Evolutionary conservation across 495 filamentous ascomycete species (phyloP), one percentile per base, ranked within the genome.

Genomic region (Chaetomium cochliodes): DNA sequence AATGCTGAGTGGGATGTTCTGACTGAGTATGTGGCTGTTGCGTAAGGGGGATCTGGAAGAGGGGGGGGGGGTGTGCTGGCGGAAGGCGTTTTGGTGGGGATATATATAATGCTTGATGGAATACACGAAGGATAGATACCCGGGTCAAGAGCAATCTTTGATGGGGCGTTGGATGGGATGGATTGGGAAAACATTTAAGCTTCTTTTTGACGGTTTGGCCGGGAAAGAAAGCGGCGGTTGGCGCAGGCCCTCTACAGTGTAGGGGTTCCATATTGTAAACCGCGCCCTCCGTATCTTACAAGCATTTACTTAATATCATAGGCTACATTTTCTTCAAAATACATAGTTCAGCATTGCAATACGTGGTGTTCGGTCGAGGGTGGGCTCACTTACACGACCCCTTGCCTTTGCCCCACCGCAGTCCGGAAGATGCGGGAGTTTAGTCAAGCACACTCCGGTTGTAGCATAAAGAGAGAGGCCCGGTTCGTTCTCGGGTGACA

Each of bases 1-100:
- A 39, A 67, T 25, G 65, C 41, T 9, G 66, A 69, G 20, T 76
- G 73, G 73, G 72, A 74, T 65, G 69, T 76, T 1, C 49, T 67
- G 54, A 70, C 63, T 11, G 67, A 74, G 41, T 73, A 69, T 59
- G 66, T 75, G 30, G 63, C 66, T 47, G 71, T 73, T 49, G 37
- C 42, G 28, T 64, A 52, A 52, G 46, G 33, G 18, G 16, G 3
- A 15, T 30, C 12, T 20, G 41, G n/a, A n/a, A n/a, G n/a, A n/a
- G n/a, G n/a, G n/a, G n/a, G n/a, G n/a, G n/a, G n/a, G n/a, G 20
- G 58, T 39, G n/a, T 6, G 8, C 13, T 0, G 12, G 20, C 22
- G 39, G 28, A 44, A 51, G 16, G 22, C 18, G 44, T 47, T 47
- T 47, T 22, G 16, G 44, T 5, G 18, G 15, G 23, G n/a, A n/a